Evolutionary conservation across 2,329 filamentous ascomycete genomes (phyloP), one percentile per base, ranked within the genome.

Genomic region (Scedosporium dehoogii): DNA sequence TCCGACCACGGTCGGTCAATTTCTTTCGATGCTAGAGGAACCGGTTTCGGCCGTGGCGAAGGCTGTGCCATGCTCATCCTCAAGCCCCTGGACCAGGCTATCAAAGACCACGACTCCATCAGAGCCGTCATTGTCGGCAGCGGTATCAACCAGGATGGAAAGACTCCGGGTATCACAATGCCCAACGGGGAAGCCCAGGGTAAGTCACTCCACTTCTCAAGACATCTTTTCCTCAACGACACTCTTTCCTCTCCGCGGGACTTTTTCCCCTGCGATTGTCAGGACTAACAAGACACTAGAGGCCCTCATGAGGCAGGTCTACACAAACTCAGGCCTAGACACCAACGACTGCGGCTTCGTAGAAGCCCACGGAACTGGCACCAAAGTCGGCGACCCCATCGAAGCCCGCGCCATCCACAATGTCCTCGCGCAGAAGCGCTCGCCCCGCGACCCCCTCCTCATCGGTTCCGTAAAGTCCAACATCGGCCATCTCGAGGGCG

Each of bases 41-140:
- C 33, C 46, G 86, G 86, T 0, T 89, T 85, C 66, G 84, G 79
- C 0, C 78, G 85, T 9, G 85, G 83, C 7, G 85, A 88, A 66
- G 85, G 84, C 3, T 78, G 80, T 21, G 82, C 75, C 6, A 75
- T 80, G 59, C 66, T 88, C 3, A 69, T 86, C 10, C 69, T 88
- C 12, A 87, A 87, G 72, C 78, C 76, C 0, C 74, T 87, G 0
- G 75, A 79, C 41, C 76, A 81, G 63, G 85, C 85, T 2, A 68
- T 85, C 25, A 71, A 69, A 51, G 83, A 84, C 64, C 80, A 80
- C 25, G 83, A 87, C 67, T 75, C 77, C 1, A 80, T 84, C 63
- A 73, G 78, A 44, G 79, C 79, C 12, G 73, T 84, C 41, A 81
- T 85, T 59, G 73, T 74, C 29, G 78, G 75, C 16, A 80, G 76